A percentile compares a stretch with the other conserved stretches of the same genome.
These are phyloP conservation scores for Cardamine chenopodiifolia DNA, from an alignment of 345 rosid species.

Conservation along the genomic window DNA sequence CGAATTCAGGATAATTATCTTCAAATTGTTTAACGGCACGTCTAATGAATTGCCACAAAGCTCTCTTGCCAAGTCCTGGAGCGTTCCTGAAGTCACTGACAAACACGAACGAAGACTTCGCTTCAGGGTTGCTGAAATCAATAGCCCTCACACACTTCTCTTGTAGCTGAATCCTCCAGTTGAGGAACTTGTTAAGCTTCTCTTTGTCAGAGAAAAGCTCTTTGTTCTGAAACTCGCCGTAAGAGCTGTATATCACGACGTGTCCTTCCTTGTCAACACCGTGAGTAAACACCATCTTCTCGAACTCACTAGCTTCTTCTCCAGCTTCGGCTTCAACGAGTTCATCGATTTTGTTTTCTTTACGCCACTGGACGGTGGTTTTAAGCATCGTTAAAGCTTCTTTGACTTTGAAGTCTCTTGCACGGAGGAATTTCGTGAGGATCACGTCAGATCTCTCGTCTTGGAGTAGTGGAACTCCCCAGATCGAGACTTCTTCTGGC, in stretches of 20 bases:
- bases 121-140: constrained; percentile 65
- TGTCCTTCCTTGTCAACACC: constrained; percentile 82
- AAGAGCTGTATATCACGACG: constrained; percentile 82
- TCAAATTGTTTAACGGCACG: constrained; percentile 72
- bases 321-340: constrained; percentile 67
- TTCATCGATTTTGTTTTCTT: constrained; percentile 64
- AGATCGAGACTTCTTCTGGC: constrained; percentile 65
- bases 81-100: constrained; percentile 82
- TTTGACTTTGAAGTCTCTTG: constrained; percentile 81
- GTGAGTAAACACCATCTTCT: constrained; percentile 77
- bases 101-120: constrained; percentile 63
- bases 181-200: constrained; percentile 67
- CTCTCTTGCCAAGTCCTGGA: constrained; percentile 65
- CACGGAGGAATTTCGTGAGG: constrained; percentile 79
- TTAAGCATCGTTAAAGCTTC: constrained; percentile 80
- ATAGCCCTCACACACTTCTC: constrained; percentile 80
- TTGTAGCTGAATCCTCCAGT: constrained; percentile 83
- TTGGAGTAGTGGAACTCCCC: constrained; percentile 76
- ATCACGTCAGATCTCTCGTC: constrained; percentile 82
- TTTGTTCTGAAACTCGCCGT: constrained; percentile 76
- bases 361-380: constrained; percentile 76
- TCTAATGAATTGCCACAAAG: constrained; percentile 66
- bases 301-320: constrained; percentile 51
- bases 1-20: constrained; percentile 68
- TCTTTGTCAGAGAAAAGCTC: constrained; percentile 73